Evolutionary conservation across 2,329 filamentous ascomycete genomes (phyloP).

Genomic region (Aspergillus bombycis): DNA sequence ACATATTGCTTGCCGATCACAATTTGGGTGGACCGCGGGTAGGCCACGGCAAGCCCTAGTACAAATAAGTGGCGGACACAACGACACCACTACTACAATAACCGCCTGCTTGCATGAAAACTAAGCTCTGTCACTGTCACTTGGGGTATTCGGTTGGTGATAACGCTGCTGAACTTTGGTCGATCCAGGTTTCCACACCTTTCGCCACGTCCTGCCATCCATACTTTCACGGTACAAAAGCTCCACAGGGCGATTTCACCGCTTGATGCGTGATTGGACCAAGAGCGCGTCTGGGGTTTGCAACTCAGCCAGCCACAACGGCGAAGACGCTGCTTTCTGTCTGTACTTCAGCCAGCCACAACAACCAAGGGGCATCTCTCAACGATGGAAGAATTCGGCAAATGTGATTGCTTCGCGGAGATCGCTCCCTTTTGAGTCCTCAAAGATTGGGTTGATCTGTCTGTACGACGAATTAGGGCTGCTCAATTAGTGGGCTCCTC

Average conservation of each 20-base stretch:
- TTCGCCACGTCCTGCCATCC: background rate
- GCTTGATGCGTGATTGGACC: background rate
- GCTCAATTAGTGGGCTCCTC: too few species aligned
- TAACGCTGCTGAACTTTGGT: background rate
- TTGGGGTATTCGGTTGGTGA: background rate
- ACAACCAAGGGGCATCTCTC: background rate
- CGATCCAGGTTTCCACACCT: background rate
- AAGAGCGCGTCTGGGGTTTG: too few species aligned
- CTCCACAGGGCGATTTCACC: background rate
- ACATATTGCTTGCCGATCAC: background rate
- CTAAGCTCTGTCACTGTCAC: background rate
- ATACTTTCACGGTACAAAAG: background rate
- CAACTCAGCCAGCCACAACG: background rate
- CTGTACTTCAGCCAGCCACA: background rate
- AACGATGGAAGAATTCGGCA: background rate
- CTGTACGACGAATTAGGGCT: background rate
- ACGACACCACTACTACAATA: background rate
- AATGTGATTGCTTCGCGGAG: background rate
- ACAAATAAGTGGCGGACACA: background rate
- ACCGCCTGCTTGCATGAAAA: background rate
- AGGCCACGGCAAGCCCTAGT: too few species aligned
- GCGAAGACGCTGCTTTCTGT: background rate
- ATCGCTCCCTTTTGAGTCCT: background rate
- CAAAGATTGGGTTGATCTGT: background rate
- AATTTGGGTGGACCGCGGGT: background rate